Evolutionary conservation across 169 alveolate genomes (phyloP).

Genomic region (Plasmodium knowlesi): DNA sequence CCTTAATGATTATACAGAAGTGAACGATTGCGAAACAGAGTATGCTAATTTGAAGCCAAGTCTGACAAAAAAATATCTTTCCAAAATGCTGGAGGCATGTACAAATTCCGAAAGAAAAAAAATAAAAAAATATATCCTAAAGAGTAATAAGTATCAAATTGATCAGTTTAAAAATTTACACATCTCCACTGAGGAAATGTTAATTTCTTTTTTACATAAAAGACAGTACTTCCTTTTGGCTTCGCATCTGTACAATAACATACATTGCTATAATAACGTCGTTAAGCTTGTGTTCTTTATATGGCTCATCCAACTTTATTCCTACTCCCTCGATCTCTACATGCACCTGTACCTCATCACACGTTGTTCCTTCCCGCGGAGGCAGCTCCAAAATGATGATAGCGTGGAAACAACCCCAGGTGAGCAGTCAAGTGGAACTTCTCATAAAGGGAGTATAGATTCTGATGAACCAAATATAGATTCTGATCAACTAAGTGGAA

Average conservation of each 20-base stretch:
- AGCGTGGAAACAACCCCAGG: neutral
- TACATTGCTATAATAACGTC: conserved; percentile 40
- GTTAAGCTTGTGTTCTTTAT: conserved; percentile 41
- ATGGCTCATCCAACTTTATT: conserved; percentile 68
- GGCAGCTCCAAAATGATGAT: neutral
- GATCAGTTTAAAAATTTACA: conserved; percentile 61
- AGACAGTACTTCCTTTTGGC: conserved; percentile 57
- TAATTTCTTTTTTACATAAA: conserved; percentile 71
- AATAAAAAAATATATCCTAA: conserved; percentile 43
- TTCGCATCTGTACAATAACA: conserved; percentile 40
- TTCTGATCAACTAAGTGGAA: neutral
- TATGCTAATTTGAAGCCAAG: neutral
- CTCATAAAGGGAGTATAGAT: neutral
- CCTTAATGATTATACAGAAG: neutral
- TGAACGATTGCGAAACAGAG: neutral
- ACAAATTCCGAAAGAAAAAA: conserved; percentile 10
- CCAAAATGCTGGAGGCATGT: conserved; percentile 15
- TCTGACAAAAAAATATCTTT: conserved; percentile 27
- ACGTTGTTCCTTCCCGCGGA: neutral
- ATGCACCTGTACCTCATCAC: conserved; percentile 20
- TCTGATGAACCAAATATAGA: neutral
- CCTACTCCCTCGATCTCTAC: conserved; percentile 54
- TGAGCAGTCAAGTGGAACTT: neutral
- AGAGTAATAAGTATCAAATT: conserved; percentile 65
- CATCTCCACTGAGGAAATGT: conserved; percentile 39